Conservation (phyloP, 768 basidiomycete genomes). For the Pleurotus tuoliensis region DNA sequence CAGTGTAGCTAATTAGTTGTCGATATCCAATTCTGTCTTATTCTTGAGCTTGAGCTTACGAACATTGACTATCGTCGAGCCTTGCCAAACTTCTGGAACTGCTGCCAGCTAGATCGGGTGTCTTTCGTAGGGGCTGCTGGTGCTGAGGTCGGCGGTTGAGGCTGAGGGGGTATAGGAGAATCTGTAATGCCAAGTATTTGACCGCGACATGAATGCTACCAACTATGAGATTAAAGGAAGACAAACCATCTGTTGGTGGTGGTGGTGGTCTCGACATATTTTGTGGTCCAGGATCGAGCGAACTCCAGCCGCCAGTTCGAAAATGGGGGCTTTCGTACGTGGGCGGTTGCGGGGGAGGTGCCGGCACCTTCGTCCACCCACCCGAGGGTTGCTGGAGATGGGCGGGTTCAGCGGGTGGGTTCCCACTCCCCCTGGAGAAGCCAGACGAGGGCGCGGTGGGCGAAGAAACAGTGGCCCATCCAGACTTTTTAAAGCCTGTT, state of each 20-base stretch:
- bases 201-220: conserved; percentile 13
- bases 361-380: conserved; percentile 10
- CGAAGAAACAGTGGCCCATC: conserved; percentile 46
- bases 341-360: conserved; percentile 15
- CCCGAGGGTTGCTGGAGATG: conserved; percentile 14
- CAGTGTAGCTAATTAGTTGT: conserved; percentile 53
- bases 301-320: conserved; percentile 64
- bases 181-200: background rate
- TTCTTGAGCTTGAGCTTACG: too few species aligned
- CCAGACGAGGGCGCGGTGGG: conserved; percentile 10
- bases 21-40: conserved; percentile 24
- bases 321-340: conserved; percentile 26
- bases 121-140: background rate
- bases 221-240: conserved; percentile 13
- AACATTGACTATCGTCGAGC: conserved; percentile 13
- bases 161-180: conserved; percentile 17
- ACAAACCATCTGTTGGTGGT: conserved; percentile 14
- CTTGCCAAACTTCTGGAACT: conserved; percentile 44
- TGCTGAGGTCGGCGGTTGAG: conserved; percentile 17
- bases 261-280: conserved; percentile 19
- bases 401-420: background rate
- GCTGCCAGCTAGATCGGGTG: conserved; percentile 51
- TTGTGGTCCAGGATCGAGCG: conserved; percentile 49
- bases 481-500: conserved; percentile 38
- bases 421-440: background rate